These are phyloP conservation scores for Antarctomyces pellizariae DNA, from an alignment of 495 filamentous ascomycete genomes.

Conservation along the genomic window DNA sequence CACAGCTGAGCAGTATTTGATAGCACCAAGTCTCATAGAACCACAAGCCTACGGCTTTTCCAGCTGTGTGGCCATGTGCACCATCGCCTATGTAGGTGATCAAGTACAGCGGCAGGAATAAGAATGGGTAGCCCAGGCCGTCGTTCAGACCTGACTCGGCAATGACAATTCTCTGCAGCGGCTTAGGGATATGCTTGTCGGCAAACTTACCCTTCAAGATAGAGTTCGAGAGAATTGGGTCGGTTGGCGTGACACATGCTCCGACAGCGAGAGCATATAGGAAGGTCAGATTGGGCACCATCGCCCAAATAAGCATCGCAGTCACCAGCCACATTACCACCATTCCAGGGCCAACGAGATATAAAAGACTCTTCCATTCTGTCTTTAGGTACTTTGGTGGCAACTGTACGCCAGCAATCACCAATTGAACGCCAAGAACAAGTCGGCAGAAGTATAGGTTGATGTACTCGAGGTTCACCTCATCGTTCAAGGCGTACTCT, in stretches of 20 bases:
- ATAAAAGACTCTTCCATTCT: slow-evolving; percentile 56
- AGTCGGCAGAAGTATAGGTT: slow-evolving; percentile 73
- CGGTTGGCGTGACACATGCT: slow-evolving; percentile 76
- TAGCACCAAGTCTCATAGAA: slow-evolving; percentile 77
- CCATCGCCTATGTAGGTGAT: slow-evolving; percentile 48
- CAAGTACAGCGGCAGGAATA: slow-evolving; percentile 67
- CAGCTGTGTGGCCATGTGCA: slow-evolving; percentile 21
- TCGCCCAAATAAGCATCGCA: slow-evolving; percentile 50
- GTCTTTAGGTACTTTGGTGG: slow-evolving; percentile 59
- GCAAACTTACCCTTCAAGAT: slow-evolving; percentile 91
- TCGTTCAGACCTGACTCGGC: slow-evolving; percentile 86
- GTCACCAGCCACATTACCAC: slow-evolving; percentile 71
- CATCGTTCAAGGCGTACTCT: background rate
- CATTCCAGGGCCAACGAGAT: slow-evolving; percentile 76
- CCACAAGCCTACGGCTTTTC: slow-evolving; percentile 57
- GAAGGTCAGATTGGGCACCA: slow-evolving; percentile 51
- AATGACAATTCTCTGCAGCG: slow-evolving; percentile 66
- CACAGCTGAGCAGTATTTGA: slow-evolving; percentile 52
- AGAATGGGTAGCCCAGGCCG: slow-evolving; percentile 64
- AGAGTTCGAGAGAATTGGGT: slow-evolving; percentile 70
- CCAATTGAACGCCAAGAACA: slow-evolving; percentile 76
- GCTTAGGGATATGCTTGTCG: slow-evolving; percentile 65
- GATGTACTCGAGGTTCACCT: slow-evolving; percentile 32
- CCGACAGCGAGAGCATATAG: slow-evolving; percentile 59
- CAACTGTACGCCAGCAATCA: slow-evolving; percentile 77